A percentile compares a stretch with the other conserved stretches of the same genome.
phyloP scores from a whole-genome alignment of 805 yeast genomes.

The Spathaspora boniae region DNA sequence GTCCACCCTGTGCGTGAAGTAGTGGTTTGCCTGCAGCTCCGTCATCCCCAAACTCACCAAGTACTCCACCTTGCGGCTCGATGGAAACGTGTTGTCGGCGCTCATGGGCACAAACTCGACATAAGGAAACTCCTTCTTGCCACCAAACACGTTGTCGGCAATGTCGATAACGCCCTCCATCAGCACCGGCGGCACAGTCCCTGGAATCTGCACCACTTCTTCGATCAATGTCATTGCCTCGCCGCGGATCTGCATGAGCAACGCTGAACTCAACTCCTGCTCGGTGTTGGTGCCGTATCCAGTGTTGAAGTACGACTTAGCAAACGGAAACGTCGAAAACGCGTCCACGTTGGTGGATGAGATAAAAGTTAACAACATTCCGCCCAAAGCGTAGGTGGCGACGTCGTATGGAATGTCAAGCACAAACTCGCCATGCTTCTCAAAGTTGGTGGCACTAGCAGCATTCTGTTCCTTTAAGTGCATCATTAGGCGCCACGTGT shows the following conservation, averaged over 20 bases:
- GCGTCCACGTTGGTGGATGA: slow-evolving; percentile 39
- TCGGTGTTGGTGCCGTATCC: slow-evolving; percentile 17
- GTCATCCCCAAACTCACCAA: slow-evolving; percentile 22
- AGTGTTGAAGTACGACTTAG: slow-evolving; percentile 23
- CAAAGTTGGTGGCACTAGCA: no score
- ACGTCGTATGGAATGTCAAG: no score
- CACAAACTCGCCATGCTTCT: no score
- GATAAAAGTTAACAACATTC: slow-evolving; percentile 43
- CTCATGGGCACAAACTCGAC: slow-evolving; percentile 32
- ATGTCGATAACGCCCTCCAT: slow-evolving; percentile 46
- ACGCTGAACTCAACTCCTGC: slow-evolving; percentile 18
- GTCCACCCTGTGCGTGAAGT: slow-evolving; percentile 21
- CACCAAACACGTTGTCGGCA: slow-evolving; percentile 38
- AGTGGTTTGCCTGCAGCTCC: slow-evolving; percentile 23
- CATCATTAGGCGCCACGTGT: no score
- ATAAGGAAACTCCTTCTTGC: slow-evolving; percentile 31
- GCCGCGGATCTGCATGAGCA: slow-evolving; percentile 39
- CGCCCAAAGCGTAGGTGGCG: slow-evolving; percentile 41
- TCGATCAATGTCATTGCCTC: slow-evolving; percentile 38
- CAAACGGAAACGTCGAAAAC: slow-evolving; percentile 35
- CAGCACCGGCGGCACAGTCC: slow-evolving; percentile 32
- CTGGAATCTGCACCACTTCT: slow-evolving; percentile 20
- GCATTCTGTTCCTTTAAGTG: no score
- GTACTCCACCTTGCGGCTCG: slow-evolving; percentile 24
- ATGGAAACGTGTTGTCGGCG: slow-evolving; percentile 38